These are phyloP conservation scores for Cladosporium colombiae DNA, from an alignment of 2,329 filamentous ascomycete genomes.

Conservation along the genomic window DNA sequence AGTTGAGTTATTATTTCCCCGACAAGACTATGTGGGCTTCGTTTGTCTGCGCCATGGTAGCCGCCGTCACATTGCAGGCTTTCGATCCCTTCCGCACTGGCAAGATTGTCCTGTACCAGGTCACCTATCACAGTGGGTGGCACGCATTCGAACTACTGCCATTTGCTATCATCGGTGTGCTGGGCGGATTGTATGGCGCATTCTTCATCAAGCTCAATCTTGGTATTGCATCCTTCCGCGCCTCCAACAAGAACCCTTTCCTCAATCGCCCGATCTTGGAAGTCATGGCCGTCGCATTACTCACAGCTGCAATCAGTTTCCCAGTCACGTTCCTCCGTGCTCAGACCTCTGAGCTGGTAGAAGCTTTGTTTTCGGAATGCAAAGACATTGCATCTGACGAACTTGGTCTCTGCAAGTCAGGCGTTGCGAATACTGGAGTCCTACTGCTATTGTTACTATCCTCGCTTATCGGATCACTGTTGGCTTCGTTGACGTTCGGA, in stretches of 20 bases:
- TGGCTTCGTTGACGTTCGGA: conserved; percentile 87
- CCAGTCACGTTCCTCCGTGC: conserved; percentile 96
- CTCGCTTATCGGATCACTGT: conserved; percentile 77
- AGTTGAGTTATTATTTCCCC: conserved; percentile 95
- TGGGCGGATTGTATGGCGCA: conserved; percentile 92
- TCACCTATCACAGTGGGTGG: conserved; percentile 89
- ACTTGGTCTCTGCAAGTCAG: conserved; percentile 86
- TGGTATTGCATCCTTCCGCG: conserved; percentile 78
- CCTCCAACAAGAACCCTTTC: conserved; percentile 61
- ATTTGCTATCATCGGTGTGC: conserved; percentile 79
- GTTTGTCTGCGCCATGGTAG: conserved; percentile 99
- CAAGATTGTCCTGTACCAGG: conserved; percentile 93
- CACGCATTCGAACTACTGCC: conserved; percentile 92
- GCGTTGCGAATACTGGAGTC: conserved; percentile 77
- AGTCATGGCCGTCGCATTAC: conserved; percentile 73
- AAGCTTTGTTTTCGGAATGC: conserved; percentile 89
- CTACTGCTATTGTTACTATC: conserved; percentile 82
- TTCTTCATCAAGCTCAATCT: conserved; percentile 96
- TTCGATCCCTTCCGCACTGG: conserved; percentile 93
- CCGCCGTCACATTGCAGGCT: conserved; percentile 86
- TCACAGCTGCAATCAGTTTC: conserved; percentile 90
- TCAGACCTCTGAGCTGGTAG: conserved; percentile 87
- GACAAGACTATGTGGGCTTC: conserved; percentile 99
- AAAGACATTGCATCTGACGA: conserved; percentile 78
- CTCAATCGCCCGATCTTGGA: conserved; percentile 72